Evolutionary conservation across 1,284 basidiomycete genomes (phyloP), one percentile per base, ranked within the genome.

Genomic region (Boletus hoseneyae): DNA sequence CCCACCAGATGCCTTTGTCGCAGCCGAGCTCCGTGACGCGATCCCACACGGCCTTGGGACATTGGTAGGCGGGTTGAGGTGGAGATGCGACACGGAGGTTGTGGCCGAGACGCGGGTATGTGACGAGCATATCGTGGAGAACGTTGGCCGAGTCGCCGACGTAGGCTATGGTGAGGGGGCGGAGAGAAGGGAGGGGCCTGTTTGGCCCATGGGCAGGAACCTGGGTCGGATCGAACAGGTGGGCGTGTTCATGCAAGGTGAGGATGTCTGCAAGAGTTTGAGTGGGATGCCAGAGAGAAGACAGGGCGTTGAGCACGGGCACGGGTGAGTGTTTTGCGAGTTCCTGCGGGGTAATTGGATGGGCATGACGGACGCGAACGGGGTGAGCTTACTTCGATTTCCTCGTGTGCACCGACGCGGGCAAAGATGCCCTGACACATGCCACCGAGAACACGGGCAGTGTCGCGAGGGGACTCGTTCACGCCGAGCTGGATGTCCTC

Each of bases 391-490:
- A 91, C 93, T 80, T 96, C 94, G 49, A 99, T 87, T 66, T 99
- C 96, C 3, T 79, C 77, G 69, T 99, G 96, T 11, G 81, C 87
- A 6, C 90, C 92, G 1, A 99, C 96, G 42, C 97, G 86, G 18
- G 96, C 97, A 74, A 99, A 97, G 57, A 99, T 93, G 16, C 96
- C 97, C 69, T 98, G 88, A 49, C 87, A 90, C 95, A 99, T 97
- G 15, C 91, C 90, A 16, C 91, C 87, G 54, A 97, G 81, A 13
- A 99, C 91, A 16, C 88, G 79, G 12, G 92, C 88, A 0, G 90
- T 86, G 72, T 99, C 97, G 43, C 88, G 77, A 16, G 86, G 68
- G 37, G 75, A 85, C 78, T 99, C 96, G 69, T 98, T 99, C 30
- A 98, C 95, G 47, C 96, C 96, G 29, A 99, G 76, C 64, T 99